Evolutionary conservation across 306 rosid species (phyloP).

Genomic region (Cucumis cinereus): DNA sequence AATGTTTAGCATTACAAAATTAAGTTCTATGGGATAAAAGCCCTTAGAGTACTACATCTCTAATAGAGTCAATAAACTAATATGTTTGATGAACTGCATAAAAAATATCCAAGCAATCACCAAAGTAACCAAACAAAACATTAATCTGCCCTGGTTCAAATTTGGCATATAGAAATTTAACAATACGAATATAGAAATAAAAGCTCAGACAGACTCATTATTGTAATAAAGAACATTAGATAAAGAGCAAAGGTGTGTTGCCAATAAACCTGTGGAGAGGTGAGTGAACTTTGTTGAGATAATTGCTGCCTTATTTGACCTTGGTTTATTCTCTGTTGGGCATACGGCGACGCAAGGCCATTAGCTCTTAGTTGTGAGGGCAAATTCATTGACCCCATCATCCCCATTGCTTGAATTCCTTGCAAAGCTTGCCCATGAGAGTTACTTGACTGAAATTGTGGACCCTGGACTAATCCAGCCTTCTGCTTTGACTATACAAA

Average conservation of each 20-base stretch:
- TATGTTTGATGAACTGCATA: not conserved
- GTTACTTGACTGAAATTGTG: slow-evolving; percentile 63
- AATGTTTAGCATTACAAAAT: not conserved
- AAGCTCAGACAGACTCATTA: not conserved
- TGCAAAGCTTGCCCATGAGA: slow-evolving; percentile 71
- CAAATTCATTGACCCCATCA: slow-evolving; percentile 59
- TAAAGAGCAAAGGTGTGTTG: not conserved
- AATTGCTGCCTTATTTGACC: slow-evolving; percentile 79
- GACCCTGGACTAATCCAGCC: slow-evolving; percentile 56
- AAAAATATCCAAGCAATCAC: not conserved
- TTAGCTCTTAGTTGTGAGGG: slow-evolving; percentile 52
- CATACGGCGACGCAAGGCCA: slow-evolving; percentile 38
- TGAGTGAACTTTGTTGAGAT: slow-evolving; percentile 54
- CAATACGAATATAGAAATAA: not conserved
- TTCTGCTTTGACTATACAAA: slow-evolving; percentile 77
- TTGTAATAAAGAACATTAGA: not conserved
- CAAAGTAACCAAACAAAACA: slow-evolving; percentile 1
- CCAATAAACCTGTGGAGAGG: slow-evolving; percentile 45
- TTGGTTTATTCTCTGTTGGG: slow-evolving; percentile 60
- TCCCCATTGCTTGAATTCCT: slow-evolving; percentile 81
- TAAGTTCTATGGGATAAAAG: not conserved
- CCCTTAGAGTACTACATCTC: not conserved
- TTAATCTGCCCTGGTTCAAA: not conserved
- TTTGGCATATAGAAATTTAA: not conserved
- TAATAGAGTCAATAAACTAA: not conserved